Conservation (phyloP, 805 yeast genomes). For the Starmerella lactis-condensi region DNA sequence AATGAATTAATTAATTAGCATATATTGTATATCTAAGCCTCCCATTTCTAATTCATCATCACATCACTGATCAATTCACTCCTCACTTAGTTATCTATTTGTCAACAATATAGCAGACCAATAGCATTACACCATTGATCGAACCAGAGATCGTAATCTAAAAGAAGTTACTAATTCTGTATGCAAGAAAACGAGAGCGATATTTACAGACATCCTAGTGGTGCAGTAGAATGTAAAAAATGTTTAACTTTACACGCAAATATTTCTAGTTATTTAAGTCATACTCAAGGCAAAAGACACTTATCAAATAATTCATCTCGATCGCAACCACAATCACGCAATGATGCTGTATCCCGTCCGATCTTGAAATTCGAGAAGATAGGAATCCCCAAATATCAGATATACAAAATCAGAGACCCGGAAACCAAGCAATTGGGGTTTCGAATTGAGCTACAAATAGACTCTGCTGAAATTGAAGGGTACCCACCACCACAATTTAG, state of each 20-base stretch:
- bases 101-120: too few species aligned
- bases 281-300: conserved; percentile 70
- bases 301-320: neutral
- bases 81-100: too few species aligned
- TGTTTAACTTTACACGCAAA: conserved; percentile 70
- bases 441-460: conserved; percentile 39
- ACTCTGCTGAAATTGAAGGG: too few species aligned
- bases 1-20: too few species aligned
- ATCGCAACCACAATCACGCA: conserved; percentile 32
- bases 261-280: conserved; percentile 67
- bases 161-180: too few species aligned
- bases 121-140: too few species aligned
- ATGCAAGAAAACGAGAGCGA: neutral
- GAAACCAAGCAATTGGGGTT: conserved; percentile 43
- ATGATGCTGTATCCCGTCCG: conserved; percentile 8
- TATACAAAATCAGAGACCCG: conserved; percentile 51
- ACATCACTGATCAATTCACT: too few species aligned
- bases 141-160: too few species aligned
- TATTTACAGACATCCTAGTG: conserved; percentile 21
- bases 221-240: conserved; percentile 63
- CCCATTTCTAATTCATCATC: too few species aligned
- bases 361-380: conserved; percentile 22
- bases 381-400: conserved; percentile 55
- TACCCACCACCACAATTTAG: conserved; percentile 42
- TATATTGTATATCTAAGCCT: too few species aligned